These are phyloP conservation scores for Globisporangium echinulatum DNA, from an alignment of 352 stramenopile genomes.

Conservation along the genomic window DNA sequence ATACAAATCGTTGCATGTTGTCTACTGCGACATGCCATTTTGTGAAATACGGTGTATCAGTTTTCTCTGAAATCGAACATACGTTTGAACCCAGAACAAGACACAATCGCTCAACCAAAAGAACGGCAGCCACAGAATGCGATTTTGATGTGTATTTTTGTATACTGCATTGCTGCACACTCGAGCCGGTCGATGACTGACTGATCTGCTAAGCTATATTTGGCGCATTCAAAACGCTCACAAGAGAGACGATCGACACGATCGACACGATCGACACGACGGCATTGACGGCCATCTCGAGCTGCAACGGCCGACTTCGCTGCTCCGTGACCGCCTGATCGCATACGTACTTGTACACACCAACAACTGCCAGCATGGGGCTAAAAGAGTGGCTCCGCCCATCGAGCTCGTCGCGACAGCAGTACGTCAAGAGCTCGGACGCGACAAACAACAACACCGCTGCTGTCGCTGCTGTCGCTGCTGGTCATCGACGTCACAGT, in stretches of 20 bases:
- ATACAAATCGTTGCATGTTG: background rate
- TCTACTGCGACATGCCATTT: background rate
- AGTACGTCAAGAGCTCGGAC: slow-evolving; percentile 2
- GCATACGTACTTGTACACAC: background rate
- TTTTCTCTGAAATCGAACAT: background rate
- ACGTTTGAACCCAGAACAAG: background rate
- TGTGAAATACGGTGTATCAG: background rate
- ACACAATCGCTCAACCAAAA: too few relatives aligned
- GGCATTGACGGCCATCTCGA: background rate
- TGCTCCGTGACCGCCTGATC: background rate
- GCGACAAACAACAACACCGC: slow-evolving; percentile 3
- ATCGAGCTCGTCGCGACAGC: slow-evolving; percentile 12
- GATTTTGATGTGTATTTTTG: background rate
- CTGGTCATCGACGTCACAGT: slow-evolving; percentile 7
- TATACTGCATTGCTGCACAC: background rate
- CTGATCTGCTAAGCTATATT: too few relatives aligned
- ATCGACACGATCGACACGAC: background rate
- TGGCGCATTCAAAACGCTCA: background rate
- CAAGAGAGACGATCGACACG: background rate
- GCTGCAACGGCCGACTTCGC: background rate
- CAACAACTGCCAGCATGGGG: slow-evolving; percentile 24
- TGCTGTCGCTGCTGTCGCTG: background rate
- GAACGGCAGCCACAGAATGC: background rate
- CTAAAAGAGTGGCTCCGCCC: slow-evolving; percentile 62
- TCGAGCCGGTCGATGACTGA: too few relatives aligned